Evolutionary conservation across 768 basidiomycete genomes (phyloP).

Genomic region (Gymnopilus dilepis): DNA sequence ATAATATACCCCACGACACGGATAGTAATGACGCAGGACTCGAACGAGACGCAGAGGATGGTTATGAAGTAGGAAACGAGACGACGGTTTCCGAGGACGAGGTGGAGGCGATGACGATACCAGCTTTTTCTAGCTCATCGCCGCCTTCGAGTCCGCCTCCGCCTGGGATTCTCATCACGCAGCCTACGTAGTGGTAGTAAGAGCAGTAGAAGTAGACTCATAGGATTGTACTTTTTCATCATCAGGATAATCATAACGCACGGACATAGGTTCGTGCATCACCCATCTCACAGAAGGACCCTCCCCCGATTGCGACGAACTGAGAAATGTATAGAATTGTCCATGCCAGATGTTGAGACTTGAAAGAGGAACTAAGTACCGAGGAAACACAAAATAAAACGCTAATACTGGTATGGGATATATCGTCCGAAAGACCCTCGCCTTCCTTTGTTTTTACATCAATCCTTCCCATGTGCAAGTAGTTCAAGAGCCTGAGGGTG

Average conservation of each 20-base stretch:
- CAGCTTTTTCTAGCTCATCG: constrained; percentile 22
- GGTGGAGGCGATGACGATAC: constrained; percentile 44
- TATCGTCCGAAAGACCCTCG: neutral
- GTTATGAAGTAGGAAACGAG: constrained; percentile 24
- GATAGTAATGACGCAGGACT: constrained; percentile 8
- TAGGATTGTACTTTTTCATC: constrained; percentile 11
- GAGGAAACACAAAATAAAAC: constrained; percentile 1
- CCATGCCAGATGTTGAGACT: neutral
- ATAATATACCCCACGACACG: constrained; percentile 3
- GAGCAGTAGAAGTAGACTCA: neutral
- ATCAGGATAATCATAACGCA: neutral
- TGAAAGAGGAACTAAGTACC: neutral
- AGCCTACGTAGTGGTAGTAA: constrained; percentile 37
- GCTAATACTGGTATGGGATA: constrained; percentile 2
- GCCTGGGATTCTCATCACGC: constrained; percentile 45
- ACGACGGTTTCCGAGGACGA: constrained; percentile 44
- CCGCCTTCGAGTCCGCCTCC: constrained; percentile 36
- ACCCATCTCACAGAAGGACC: no score
- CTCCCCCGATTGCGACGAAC: no score
- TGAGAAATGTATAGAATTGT: constrained; percentile 1
- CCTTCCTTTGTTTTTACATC: constrained; percentile 29
- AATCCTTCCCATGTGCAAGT: neutral
- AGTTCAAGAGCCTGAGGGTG: neutral
- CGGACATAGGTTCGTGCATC: neutral
- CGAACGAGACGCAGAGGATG: constrained; percentile 3